Base-by-base conservation (phyloP, 2,329 filamentous ascomycete species). In the Colletotrichum graminicola region DNA sequence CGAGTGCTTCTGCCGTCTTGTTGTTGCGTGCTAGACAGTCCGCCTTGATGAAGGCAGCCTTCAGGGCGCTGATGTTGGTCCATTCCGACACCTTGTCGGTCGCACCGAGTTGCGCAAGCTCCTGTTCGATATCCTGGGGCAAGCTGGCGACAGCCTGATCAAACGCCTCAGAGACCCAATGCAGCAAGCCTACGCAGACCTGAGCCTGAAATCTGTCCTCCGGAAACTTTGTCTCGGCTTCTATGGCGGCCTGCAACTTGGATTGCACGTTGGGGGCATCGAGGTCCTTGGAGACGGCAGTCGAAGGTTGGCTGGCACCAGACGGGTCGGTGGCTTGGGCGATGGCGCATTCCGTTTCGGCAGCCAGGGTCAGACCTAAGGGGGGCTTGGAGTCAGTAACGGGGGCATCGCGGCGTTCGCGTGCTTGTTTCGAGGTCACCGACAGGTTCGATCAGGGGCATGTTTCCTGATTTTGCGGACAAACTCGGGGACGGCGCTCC, bases 401-500 rank as follows among this genome's bases (percentile, higher is more conserved):
- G 75, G 70, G 62, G 45, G 47, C 36, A 56, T 45, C 23, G n/a
- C 49, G 8, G 62, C 23, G 12, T 39, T 36, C n/a, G 64, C 41
- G 43, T 45, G 51, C 41, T 67, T 39, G 26, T 34, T 51, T 71
- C 64, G 64, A 71, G 65, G 69, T 21, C 23, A 79, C 89, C 77
- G 91, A 98, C 95, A 97, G 82, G 89, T 89, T 81, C 93, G 90
- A 73, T 93, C 89, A 51, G 94, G 92, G 76, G 94, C 93, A 87
- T 99, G 95, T 82, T 99, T 98, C 78, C 92, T 93, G 78, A 98
- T 89, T 83, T 99, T 99, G 80, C 95, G 91, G 77, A 96, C 91
- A 74, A 97, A 88, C 83, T 98, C 95, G 34, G 94, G 93, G 39
- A 98, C 88, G 39, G 93, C 90, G 75, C 90, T 87, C 96, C 96